Evolutionary conservation across 148 eudicot species (phyloP), one percentile per base, ranked within the genome.

Genomic region (Persicaria maculosa): DNA sequence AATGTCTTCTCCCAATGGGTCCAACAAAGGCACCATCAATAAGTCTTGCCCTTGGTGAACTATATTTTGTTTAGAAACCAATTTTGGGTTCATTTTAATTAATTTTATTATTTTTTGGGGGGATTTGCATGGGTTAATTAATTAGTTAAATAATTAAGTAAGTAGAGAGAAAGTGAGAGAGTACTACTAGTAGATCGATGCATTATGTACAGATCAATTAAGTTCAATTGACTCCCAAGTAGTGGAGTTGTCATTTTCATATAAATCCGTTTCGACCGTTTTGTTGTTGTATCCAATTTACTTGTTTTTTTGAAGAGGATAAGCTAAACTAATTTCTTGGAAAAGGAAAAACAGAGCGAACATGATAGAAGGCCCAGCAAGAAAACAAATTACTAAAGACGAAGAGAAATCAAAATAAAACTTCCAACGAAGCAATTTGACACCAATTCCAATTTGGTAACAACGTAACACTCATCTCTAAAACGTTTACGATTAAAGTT

Each of bases 1-100:
- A 31, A 76, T 9, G 76, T 75, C 72, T 88, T 88, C 83, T 82
- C 89, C 9, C 62, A 79, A 20, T 88, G 91, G 91, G 40, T 82
- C 14, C 72, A 64, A 64, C 45, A 64, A 64, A 19, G n/a, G 7
- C 45, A 5, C 7, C n/a, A 64, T 64, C 69, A 31, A 14, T 64
- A 10, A 67, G 14, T 36, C 8, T 40, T 31, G 4, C 11, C 11
- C 69, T 11, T 40, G 68, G 1, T 62, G 11, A 36, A 55, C 7
- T 55, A 55, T 0, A 10, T 6, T 11, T 64, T 31, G 46, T 31
- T 62, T 62, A 65, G 47, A 19, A 65, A 43, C 19, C 70, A 40
- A 40, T 65, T 65, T 65, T 65, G 47, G 46, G 6, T 14, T 65
- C 6, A 61, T 61, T 57, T 57, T 48, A 48, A 17, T 16, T 54